Evolutionary conservation across 345 rosid species (phyloP).

Genomic region (Salix viminalis): DNA sequence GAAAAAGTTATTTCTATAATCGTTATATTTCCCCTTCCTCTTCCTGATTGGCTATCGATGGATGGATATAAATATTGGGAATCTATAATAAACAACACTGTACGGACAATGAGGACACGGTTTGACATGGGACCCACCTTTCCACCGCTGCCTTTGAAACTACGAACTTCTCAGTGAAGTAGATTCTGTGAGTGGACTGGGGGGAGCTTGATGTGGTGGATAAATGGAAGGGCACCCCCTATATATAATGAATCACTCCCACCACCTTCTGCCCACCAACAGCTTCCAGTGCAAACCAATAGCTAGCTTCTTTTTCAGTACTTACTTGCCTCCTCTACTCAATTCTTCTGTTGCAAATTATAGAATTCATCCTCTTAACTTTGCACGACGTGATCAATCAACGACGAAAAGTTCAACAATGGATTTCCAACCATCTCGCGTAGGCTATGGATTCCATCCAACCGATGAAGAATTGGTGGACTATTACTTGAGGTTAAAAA

Average conservation of each 20-base stretch:
- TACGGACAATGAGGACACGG: neutral
- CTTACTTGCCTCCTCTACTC: neutral
- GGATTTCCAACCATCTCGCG: neutral
- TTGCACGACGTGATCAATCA: neutral
- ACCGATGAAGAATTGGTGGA: slow-evolving; percentile 38
- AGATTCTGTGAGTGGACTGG: neutral
- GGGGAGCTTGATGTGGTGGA: neutral
- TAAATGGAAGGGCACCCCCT: neutral
- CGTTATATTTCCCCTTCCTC: neutral
- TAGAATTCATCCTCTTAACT: no score
- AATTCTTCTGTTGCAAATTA: neutral
- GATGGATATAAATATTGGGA: neutral
- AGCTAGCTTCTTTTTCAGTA: neutral
- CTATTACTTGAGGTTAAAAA: slow-evolving; percentile 29
- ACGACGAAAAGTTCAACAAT: neutral
- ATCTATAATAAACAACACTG: no score
- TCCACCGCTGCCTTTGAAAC: neutral
- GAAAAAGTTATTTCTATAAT: no score
- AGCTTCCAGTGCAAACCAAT: neutral
- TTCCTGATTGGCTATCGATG: neutral
- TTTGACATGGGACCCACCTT: neutral
- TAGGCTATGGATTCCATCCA: slow-evolving; percentile 40
- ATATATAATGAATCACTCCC: no score
- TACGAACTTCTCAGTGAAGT: neutral
- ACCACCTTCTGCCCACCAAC: neutral